phyloP scores from a whole-genome alignment of 2,329 filamentous ascomycete species.

The Clonostachys byssicola region DNA sequence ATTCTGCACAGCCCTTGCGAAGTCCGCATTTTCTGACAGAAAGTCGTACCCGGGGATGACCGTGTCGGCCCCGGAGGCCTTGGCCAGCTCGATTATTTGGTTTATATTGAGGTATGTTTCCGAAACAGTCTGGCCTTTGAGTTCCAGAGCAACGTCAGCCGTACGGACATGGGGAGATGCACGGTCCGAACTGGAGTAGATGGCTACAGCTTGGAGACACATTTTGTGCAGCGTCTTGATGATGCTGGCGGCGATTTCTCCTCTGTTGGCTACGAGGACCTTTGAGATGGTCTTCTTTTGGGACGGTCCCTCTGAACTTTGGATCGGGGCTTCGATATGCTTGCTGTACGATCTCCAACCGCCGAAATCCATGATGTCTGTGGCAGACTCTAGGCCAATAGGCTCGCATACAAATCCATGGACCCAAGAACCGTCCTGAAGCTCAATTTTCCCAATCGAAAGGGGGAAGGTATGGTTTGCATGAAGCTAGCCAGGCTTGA shows the following conservation, averaged over 20 bases:
- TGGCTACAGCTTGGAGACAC: constrained; percentile 64
- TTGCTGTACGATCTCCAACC: constrained; percentile 23
- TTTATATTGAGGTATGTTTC: constrained; percentile 64
- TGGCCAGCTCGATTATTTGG: constrained; percentile 51
- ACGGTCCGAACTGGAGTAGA: constrained; percentile 62
- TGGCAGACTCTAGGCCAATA: constrained; percentile 17
- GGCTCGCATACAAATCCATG: constrained; percentile 30
- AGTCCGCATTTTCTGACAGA: constrained; percentile 58
- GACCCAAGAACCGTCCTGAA: constrained; percentile 23
- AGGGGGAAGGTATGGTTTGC: constrained; percentile 22
- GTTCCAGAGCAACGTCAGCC: constrained; percentile 62
- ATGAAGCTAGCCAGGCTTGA: constrained; percentile 21
- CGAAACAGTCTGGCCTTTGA: constrained; percentile 41
- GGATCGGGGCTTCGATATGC: not conserved
- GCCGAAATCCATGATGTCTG: constrained; percentile 21
- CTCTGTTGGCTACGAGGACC: constrained; percentile 68
- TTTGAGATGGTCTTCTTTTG: constrained; percentile 9
- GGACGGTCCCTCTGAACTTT: not conserved
- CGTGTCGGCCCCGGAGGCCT: constrained; percentile 42
- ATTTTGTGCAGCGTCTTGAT: constrained; percentile 62
- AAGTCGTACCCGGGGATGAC: constrained; percentile 67
- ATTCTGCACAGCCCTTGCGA: constrained; percentile 46
- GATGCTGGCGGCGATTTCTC: constrained; percentile 71
- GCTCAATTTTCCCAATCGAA: constrained; percentile 26
- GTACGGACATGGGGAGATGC: constrained; percentile 64